These are phyloP conservation scores for Wickerhamomyces kurtzmanii DNA, from an alignment of 805 yeast genomes.

Conservation along the genomic window DNA sequence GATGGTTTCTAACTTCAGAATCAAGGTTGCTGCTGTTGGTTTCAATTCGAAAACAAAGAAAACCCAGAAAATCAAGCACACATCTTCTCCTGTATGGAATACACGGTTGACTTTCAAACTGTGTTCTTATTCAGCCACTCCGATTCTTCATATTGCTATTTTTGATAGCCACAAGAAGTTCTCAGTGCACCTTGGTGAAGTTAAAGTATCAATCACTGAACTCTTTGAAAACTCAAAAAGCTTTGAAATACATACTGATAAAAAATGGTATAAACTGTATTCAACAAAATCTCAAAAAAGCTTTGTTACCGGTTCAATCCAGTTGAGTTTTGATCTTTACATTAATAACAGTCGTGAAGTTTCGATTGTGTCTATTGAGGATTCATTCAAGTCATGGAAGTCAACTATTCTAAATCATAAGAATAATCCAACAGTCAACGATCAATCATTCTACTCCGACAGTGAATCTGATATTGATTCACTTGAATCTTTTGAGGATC, in stretches of 20 bases:
- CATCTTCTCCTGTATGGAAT: slow-evolving; percentile 16
- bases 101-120: slow-evolving; percentile 8
- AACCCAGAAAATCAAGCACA: slow-evolving; percentile 11
- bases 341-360: background rate
- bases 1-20: background rate
- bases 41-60: slow-evolving; percentile 12
- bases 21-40: slow-evolving; percentile 14
- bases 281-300: slow-evolving; percentile 28
- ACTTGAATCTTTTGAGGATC: slow-evolving; percentile 1
- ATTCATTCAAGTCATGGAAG: slow-evolving; percentile 12
- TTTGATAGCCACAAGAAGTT: slow-evolving; percentile 17
- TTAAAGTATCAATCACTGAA: slow-evolving; percentile 13
- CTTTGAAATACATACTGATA: slow-evolving; percentile 13
- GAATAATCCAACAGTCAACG: slow-evolving; percentile 8
- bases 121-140: slow-evolving; percentile 4
- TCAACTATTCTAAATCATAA: slow-evolving; percentile 2
- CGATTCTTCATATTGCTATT: slow-evolving; percentile 13
- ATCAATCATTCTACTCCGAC: slow-evolving; percentile 17
- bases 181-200: slow-evolving; percentile 17
- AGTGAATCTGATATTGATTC: slow-evolving; percentile 17
- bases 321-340: slow-evolving; percentile 29
- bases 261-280: slow-evolving; percentile 34
- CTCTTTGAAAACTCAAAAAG: slow-evolving; percentile 3
- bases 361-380: no score
- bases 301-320: slow-evolving; percentile 38